Percentiles rank a stretch among this genome's conserved stretches.
phyloP scores from a whole-genome alignment of 2,329 filamentous ascomycete species.

The Thyridium curvatum region DNA sequence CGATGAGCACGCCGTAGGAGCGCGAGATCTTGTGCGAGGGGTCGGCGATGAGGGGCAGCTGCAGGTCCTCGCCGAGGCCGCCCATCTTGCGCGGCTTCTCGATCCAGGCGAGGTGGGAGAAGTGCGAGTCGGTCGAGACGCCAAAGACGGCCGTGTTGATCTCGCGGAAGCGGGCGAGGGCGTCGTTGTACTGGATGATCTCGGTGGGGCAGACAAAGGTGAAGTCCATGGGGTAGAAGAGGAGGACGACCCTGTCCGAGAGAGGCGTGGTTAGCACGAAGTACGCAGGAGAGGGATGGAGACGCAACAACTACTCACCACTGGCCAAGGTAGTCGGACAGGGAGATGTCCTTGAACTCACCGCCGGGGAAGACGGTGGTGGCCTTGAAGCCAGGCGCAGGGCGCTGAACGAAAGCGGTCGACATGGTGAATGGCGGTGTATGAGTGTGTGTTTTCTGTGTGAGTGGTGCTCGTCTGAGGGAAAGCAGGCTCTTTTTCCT shows the following conservation, averaged over 20 bases:
- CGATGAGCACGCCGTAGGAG: slow-evolving; percentile 57
- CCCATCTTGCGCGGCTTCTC: slow-evolving; percentile 52
- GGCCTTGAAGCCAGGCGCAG: slow-evolving; percentile 42
- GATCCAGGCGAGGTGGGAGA: slow-evolving; percentile 50
- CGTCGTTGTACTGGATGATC: slow-evolving; percentile 59
- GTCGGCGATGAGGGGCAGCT: slow-evolving; percentile 57
- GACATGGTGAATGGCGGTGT: slow-evolving; percentile 30
- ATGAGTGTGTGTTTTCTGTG: no score
- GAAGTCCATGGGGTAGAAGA: slow-evolving; percentile 64
- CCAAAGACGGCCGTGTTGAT: slow-evolving; percentile 56
- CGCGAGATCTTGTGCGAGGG: slow-evolving; percentile 54
- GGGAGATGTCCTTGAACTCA: slow-evolving; percentile 39
- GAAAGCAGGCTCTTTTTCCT: no score
- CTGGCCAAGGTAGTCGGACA: slow-evolving; percentile 38
- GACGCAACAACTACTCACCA: slow-evolving; percentile 25
- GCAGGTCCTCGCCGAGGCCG: slow-evolving; percentile 51
- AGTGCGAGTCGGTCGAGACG: slow-evolving; percentile 56
- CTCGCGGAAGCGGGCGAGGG: slow-evolving; percentile 50
- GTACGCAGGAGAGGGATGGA: no score
- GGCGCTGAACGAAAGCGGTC: slow-evolving; percentile 39
- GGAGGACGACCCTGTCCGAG: slow-evolving; percentile 54
- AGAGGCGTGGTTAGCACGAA: no score
- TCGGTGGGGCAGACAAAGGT: slow-evolving; percentile 63
- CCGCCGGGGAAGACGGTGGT: slow-evolving; percentile 41
- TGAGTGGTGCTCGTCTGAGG: no score